Conservation (phyloP, 345 rosid species). For the Brassica carinata region DNA sequence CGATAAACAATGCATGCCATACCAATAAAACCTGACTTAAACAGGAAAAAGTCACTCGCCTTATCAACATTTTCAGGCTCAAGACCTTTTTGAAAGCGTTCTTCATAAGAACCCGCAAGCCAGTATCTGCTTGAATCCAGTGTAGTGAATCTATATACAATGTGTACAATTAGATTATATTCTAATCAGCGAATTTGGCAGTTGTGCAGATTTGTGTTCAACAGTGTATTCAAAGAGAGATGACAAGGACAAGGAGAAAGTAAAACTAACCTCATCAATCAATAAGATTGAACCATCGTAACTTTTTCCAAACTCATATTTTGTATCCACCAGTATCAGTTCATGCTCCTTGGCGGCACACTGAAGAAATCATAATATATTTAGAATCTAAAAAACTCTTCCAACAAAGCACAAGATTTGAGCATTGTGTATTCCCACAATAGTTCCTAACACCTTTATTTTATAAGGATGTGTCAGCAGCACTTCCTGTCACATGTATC, state of each 20-base stretch:
- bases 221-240: slow-evolving; percentile 14
- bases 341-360: slow-evolving; percentile 79
- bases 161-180: slow-evolving; percentile 7
- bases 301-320: slow-evolving; percentile 89
- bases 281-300: slow-evolving; percentile 76
- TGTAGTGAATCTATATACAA: slow-evolving; percentile 70
- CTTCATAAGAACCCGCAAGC: slow-evolving; percentile 77
- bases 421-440: slow-evolving; percentile 61
- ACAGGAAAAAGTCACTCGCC: slow-evolving; percentile 42
- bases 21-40: neutral
- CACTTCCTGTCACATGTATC: slow-evolving; percentile 82
- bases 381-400: slow-evolving; percentile 19
- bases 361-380: slow-evolving; percentile 46
- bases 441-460: slow-evolving; percentile 75
- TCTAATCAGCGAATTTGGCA: slow-evolving; percentile 7
- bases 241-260: neutral
- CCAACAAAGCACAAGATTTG: neutral
- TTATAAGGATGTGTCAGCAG: slow-evolving; percentile 87
- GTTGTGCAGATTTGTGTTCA: slow-evolving; percentile 2
- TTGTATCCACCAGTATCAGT: slow-evolving; percentile 88
- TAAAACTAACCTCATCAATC: slow-evolving; percentile 79
- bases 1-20: neutral
- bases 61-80: slow-evolving; percentile 96
- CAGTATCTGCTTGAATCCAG: slow-evolving; percentile 98
- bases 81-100: slow-evolving; percentile 64